phyloP scores from a whole-genome alignment of 257 asterid genomes.

The Orobanche coerulescens region DNA sequence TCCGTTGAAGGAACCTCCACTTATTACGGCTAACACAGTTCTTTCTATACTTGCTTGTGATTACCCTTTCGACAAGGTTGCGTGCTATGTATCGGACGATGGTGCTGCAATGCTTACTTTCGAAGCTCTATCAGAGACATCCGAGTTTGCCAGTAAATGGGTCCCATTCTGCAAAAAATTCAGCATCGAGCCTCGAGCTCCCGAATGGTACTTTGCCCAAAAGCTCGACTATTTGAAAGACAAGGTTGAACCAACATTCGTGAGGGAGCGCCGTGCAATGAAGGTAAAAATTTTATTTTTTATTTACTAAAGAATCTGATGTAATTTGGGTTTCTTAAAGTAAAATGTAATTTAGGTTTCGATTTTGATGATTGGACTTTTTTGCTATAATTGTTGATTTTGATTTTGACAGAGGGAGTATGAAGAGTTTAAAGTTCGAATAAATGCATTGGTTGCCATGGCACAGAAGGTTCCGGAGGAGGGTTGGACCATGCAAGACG shows the following conservation, averaged over 20 bases:
- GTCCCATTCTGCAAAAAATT: conserved; percentile 91
- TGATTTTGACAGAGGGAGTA: conserved; percentile 94
- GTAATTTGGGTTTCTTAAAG: not conserved
- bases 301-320: not conserved
- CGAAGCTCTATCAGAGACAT: conserved; percentile 95
- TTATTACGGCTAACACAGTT: conserved; percentile 91
- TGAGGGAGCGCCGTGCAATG: conserved; percentile 97
- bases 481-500: conserved; percentile 99
- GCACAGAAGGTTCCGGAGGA: conserved; percentile 95
- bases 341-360: not conserved
- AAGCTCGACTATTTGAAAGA: conserved; percentile 83
- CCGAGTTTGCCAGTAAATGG: conserved; percentile 95
- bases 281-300: conserved; percentile 46
- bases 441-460: conserved; percentile 79
- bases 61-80: conserved; percentile 84
- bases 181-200: conserved; percentile 88
- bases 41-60: conserved; percentile 93
- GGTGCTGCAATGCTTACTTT: conserved; percentile 99
- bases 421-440: conserved; percentile 81
- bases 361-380: conserved; percentile 2
- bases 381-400: not conserved
- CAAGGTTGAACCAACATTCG: conserved; percentile 82
- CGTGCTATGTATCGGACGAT: conserved; percentile 94
- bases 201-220: conserved; percentile 85
- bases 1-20: conserved; percentile 94